phyloP scores from a whole-genome alignment of 352 stramenopile genomes.

The Blastocystis sp. region DNA sequence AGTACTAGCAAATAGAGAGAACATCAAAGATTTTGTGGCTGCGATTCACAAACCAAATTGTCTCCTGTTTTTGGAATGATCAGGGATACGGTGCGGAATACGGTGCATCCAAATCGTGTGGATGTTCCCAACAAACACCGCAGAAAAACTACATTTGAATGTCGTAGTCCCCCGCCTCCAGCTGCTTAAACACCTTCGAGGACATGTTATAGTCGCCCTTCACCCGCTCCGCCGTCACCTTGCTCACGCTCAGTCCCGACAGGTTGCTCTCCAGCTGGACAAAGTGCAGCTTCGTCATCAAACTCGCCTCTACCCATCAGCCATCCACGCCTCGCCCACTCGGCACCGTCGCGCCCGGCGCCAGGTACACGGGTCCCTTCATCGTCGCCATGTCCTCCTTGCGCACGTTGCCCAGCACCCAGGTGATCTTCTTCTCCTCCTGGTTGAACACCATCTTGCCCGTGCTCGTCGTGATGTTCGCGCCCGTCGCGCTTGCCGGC shows the following conservation, averaged over 20 bases:
- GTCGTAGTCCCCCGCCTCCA: slow-evolving; percentile 36
- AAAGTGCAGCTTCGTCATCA: slow-evolving; percentile 11
- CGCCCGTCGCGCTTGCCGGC: not conserved
- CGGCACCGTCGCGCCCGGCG: not conserved
- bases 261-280: slow-evolving; percentile 11
- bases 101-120: not conserved
- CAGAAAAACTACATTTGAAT: slow-evolving; percentile 54
- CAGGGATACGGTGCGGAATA: not conserved
- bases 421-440: slow-evolving; percentile 38
- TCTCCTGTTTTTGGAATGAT: not conserved
- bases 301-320: slow-evolving; percentile 17
- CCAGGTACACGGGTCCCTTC: slow-evolving; percentile 23
- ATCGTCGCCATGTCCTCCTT: slow-evolving; percentile 8
- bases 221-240: slow-evolving; percentile 36
- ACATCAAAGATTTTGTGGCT: too few species aligned
- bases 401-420: slow-evolving; percentile 27
- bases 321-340: not conserved
- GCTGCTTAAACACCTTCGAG: not conserved
- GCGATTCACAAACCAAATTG: too few species aligned
- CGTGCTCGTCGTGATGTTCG: slow-evolving; percentile 11
- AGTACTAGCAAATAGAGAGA: too few species aligned
- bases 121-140: slow-evolving; percentile 22
- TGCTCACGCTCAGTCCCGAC: slow-evolving; percentile 38
- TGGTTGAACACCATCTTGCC: slow-evolving; percentile 10
- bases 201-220: slow-evolving; percentile 8